Evolutionary conservation across 345 rosid genomes (phyloP), one percentile per base, ranked within the genome.

Genomic region (Angophora floribunda): DNA sequence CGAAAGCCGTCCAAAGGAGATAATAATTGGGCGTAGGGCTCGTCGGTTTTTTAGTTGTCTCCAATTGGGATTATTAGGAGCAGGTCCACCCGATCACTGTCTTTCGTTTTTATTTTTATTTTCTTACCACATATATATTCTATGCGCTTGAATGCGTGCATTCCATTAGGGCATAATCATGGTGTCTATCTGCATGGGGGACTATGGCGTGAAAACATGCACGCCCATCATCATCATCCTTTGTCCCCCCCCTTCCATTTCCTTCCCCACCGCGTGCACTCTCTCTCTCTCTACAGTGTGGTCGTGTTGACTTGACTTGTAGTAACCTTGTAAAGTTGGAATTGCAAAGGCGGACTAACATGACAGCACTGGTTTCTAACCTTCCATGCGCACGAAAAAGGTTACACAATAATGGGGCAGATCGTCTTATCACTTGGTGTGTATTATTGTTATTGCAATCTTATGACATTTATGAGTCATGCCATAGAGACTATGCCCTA

Each of bases 141-240:
- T 36, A 36, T 36, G 41, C 41, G 49, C 12, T 75, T 21, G 80
- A 70, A 32, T 70, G 49, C 49, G 24, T 36, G 84, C 49, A 19
- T 75, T 75, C 84, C 84, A 3, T 6, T 52, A 19, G 65, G 87
- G 30, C 26, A 51, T 47, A 92, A 90, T 90, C 93, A 91, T 89
- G 93, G 87, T 93, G 95, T 90, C 85, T 47, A 89, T 90, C 89
- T 93, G 94, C 94, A 90, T 91, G 94, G 93, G 85, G 85, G 90
- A 89, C 88, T 86, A n/a, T 88, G 92, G 91, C 94, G 90, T 89
- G 93, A 91, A 91, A 50, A 90, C 91, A 86, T 93, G 92, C 92
- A 89, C 93, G 91, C 93, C 28, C 61, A 55, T 55, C 30, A 93
- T 92, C 92, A 91, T 88, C 90, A 70, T 89, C 79, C 90, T 87